Evolutionary conservation across 352 stramenopile genomes (phyloP), one percentile per base, ranked within the genome.

Genomic region (Globisporangium cederbergense): DNA sequence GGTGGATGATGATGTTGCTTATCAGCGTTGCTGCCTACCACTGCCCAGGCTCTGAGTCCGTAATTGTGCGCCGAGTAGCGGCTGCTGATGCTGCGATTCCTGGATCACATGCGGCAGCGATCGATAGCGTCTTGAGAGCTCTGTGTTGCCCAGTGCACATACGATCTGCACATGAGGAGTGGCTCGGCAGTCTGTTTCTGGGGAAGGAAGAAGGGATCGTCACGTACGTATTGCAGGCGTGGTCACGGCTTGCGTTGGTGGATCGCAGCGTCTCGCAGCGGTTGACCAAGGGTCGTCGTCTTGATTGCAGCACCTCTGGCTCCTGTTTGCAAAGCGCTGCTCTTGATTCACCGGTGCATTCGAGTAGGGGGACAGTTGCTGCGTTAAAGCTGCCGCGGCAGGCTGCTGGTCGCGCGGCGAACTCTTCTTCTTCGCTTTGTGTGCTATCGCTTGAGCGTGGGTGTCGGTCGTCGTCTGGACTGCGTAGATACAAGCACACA

Each of bases 11-110:
- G 3, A n/a, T 20, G 7, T 11, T 55, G 51, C 25, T 28, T 28
- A 58, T 14, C 36, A 11, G 18, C 28, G 16, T 20, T 42, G 16
- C 28, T 13, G 0, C 52, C 10, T 56, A 64, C 58, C 58, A 11
- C 43, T 58, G 22, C 49, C 58, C 47, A 64, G 43, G 16, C 58
- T 64, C 58, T 58, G 58, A 6, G 47, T 58, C 25, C 46, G 58
- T 5, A 49, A 13, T 13, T 42, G 40, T 18, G 55, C 20, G 13
- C 36, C 22, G 42, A 28, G 25, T 25, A 54, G 25, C 18, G 56
- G 16, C 56, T 53, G 56, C 7, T 54, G 28, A 10, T 32, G 40
- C 4, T 14, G 16, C n/a, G 16, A 13, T 20, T 32, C 42, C 40
- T 62, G 42, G 9, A 62, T n/a, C 11, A 40, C 40, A 6, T 5